Conservation (phyloP, 179 eudicot species). For the Spergularia azorica region DNA sequence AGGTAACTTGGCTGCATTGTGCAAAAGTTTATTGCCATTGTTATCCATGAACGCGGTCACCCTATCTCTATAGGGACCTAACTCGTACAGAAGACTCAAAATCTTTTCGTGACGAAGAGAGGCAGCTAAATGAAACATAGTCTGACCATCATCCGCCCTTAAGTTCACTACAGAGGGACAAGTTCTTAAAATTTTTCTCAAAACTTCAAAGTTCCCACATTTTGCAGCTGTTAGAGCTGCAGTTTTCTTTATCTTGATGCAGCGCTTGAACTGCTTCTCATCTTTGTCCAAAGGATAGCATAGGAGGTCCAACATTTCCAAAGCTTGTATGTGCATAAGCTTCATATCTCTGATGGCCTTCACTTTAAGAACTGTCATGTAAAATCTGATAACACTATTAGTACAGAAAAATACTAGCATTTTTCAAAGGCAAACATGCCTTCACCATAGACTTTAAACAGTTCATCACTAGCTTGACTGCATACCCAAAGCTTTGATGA, state of each 20-base stretch:
- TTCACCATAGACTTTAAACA: neutral
- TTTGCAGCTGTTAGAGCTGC: conserved; percentile 21
- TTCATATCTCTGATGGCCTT: conserved; percentile 20
- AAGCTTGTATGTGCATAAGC: conserved; percentile 22
- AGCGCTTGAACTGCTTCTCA: neutral
- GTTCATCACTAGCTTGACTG: neutral
- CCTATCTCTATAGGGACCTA: conserved; percentile 18
- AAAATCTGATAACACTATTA: neutral
- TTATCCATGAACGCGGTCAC: conserved; percentile 8
- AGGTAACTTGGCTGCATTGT: conserved; percentile 28
- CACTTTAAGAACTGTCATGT: conserved; percentile 17
- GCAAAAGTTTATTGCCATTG: conserved; percentile 4
- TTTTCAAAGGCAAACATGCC: neutral
- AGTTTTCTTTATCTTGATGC: conserved; percentile 10
- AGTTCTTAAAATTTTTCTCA: conserved; percentile 15
- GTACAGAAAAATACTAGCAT: neutral
- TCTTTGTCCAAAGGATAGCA: conserved; percentile 13
- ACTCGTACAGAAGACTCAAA: conserved; percentile 18
- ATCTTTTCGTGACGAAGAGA: conserved; percentile 26
- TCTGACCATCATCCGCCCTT: conserved; percentile 8
- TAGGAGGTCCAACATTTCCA: conserved; percentile 18
- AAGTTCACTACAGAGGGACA: conserved; percentile 20
- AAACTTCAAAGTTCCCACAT: conserved; percentile 22
- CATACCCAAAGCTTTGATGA: conserved; percentile 20
- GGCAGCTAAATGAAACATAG: conserved; percentile 23